Evolutionary conservation across 2,329 filamentous ascomycete genomes (phyloP), one percentile per base, ranked within the genome.

Genomic region (Samsoniella hepiali): DNA sequence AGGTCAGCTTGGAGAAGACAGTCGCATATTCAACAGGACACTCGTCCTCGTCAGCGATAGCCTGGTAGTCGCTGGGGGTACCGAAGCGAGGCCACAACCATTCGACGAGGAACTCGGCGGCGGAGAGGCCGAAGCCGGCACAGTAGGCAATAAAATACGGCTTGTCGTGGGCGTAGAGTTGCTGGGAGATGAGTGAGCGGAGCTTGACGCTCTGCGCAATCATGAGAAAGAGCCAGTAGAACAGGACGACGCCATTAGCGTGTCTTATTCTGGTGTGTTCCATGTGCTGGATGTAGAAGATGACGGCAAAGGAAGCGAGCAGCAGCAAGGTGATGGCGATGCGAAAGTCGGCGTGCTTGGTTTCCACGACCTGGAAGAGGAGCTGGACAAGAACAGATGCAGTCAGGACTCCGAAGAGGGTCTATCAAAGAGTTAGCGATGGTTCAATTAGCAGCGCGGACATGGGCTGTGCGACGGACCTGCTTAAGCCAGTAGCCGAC

Each of bases 401-500:
- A 71, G 91, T 82, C 61, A 96, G 82, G 58, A 87, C 80, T 63
- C 78, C 84, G 61, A 96, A 82, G 9, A 93, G 79, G n/a, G 73
- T 71, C 81, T 84, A 66, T 22, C 27, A 63, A 54, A 50, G 3
- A 29, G 66, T 70, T 58, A 68, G 65, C 58, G 54, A 34, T 51
- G 11, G 63, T 3, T 32, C 5, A 34, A 17, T n/a, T 32, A 3
- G n/a, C 17, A 45, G 34, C 54, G 60, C 47, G 29, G 13, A 29
- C n/a, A 10, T 10, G 11, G 38, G 29, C 4, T 36, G 54, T 65
- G 31, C 17, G 40, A 62, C 84, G 69, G 81, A 95, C 92, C 85
- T 97, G 82, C 78, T 99, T 99, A 11, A 88, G 80, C 82, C 91
- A 97, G 75, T 98, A 98, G 74, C 95, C 92, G 88, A 90, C 92